Conservation (phyloP, 1,284 basidiomycete genomes). For the Boletellus deceptivus region DNA sequence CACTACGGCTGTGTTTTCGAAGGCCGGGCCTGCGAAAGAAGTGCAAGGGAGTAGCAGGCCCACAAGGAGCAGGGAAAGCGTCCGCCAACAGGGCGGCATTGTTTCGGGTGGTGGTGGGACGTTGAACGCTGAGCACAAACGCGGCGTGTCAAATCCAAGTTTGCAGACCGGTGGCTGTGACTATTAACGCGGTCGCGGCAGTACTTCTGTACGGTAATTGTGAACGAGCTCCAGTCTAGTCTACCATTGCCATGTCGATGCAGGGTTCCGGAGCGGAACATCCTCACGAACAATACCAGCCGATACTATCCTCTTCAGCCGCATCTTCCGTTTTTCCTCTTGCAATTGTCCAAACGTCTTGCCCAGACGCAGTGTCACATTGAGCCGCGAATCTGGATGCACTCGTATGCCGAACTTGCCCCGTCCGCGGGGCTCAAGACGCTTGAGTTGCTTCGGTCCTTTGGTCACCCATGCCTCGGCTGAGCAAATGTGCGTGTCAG, state of each 20-base stretch:
- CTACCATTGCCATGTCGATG: conserved; percentile 84
- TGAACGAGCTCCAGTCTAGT: conserved; percentile 2
- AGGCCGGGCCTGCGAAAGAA: conserved; percentile 48
- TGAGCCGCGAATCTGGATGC: conserved; percentile 76
- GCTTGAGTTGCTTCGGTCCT: conserved; percentile 62
- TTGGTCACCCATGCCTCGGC: conserved; percentile 95
- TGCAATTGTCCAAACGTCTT: conserved; percentile 74
- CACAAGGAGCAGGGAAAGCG: conserved; percentile 39
- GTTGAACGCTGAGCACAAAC: background rate
- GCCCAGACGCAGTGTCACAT: conserved; percentile 82
- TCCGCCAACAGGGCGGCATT: conserved; percentile 45
- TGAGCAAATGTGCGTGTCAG: conserved; percentile 32
- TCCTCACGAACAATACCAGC: conserved; percentile 79
- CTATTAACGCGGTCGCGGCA: background rate
- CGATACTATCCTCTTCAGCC: conserved; percentile 74
- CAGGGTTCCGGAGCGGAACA: conserved; percentile 72
- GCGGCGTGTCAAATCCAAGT: conserved; percentile 24
- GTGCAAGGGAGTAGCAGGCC: conserved; percentile 31
- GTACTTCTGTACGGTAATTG: too few species aligned
- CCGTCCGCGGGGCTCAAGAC: conserved; percentile 85
- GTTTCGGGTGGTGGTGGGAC: conserved; percentile 17
- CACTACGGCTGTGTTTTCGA: conserved; percentile 85
- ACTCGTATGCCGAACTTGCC: conserved; percentile 78
- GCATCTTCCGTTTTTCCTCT: conserved; percentile 60
- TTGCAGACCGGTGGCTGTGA: conserved; percentile 13